Base-by-base conservation (phyloP, 139 green algal genomes). In the Gonium pectorale region DNA sequence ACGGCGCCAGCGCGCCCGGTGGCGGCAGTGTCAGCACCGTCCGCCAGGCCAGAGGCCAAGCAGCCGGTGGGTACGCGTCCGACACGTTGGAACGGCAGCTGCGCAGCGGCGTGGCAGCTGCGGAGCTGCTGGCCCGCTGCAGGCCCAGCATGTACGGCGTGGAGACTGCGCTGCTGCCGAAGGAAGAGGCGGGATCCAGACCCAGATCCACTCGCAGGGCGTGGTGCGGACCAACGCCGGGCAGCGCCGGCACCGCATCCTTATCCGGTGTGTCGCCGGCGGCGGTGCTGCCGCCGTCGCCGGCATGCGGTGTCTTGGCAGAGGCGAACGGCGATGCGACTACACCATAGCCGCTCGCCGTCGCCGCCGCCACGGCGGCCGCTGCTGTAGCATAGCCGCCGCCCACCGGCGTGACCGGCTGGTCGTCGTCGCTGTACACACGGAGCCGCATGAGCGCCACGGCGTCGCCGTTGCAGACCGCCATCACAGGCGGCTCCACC, bases 101-200 rank as follows among this genome's bases (percentile, higher is more conserved):
- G n/a, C 56, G 6, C 49, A 54, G 64, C 33, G 44, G 59, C 21
- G 43, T 40, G 62, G 38, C 27, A 1, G 74, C 60, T 0, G 33
- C 37, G 41, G 64, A 68, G 49, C 11, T 35, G 43, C 49, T 67
- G 35, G 60, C 46, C 8, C 35, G 79, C 79, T 85, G 64, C 64
- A 85, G 64, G 17, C 79, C 79, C 31, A 85, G 64, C 79, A 85
- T 85, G 63, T 85, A 85, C 13, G 64, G 79, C 44, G 79, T 85
- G 64, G 79, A 85, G 1, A 85, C 64, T 35, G 64, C 46, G 64
- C 79, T 85, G 79, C 54, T 68, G 64, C 37, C 37, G 46, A 77
- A 75, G 22, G 46, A 78, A 13, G 77, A 37, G 21, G 22, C 29
- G 19, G 19, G 43, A 11, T 73, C 77, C 77, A 83, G 41, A 33